Conservation (phyloP, 768 basidiomycete genomes). For the Daedaleopsis nitida region DNA sequence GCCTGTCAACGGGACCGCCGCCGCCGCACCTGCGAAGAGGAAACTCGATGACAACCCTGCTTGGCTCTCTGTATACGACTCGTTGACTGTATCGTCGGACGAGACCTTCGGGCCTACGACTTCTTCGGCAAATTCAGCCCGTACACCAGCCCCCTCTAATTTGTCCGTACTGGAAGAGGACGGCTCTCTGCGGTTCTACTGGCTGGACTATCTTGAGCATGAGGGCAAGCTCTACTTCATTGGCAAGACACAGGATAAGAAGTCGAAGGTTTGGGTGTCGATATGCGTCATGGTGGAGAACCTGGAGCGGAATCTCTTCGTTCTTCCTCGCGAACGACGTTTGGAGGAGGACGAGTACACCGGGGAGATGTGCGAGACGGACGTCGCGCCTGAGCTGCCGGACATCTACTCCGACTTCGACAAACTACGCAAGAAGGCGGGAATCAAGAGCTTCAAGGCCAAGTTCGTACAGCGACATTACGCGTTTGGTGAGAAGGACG, state of each 20-base stretch:
- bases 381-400: constrained; percentile 64
- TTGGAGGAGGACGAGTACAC: constrained; percentile 60
- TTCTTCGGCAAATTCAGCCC: constrained; percentile 30
- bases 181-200: constrained; percentile 88
- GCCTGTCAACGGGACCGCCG: constrained; percentile 21
- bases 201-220: constrained; percentile 92
- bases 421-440: constrained; percentile 65
- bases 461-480: constrained; percentile 91
- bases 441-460: constrained; percentile 70
- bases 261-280: constrained; percentile 69
- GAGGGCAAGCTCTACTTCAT: constrained; percentile 85
- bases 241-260: constrained; percentile 87
- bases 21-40: constrained; percentile 40
- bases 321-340: constrained; percentile 74
- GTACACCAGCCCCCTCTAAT: constrained; percentile 37
- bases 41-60: constrained; percentile 52
- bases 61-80: constrained; percentile 79
- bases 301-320: constrained; percentile 88
- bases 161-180: constrained; percentile 76
- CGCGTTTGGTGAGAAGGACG: constrained; percentile 84
- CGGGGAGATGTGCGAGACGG: constrained; percentile 68
- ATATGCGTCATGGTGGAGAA: constrained; percentile 86
- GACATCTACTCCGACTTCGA: constrained; percentile 89
- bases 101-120: constrained; percentile 55
- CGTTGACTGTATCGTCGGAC: constrained; percentile 59